These are phyloP conservation scores for Backusella parvicylindrica DNA, from an alignment of 192 early-diverging fungal species.

Conservation along the genomic window DNA sequence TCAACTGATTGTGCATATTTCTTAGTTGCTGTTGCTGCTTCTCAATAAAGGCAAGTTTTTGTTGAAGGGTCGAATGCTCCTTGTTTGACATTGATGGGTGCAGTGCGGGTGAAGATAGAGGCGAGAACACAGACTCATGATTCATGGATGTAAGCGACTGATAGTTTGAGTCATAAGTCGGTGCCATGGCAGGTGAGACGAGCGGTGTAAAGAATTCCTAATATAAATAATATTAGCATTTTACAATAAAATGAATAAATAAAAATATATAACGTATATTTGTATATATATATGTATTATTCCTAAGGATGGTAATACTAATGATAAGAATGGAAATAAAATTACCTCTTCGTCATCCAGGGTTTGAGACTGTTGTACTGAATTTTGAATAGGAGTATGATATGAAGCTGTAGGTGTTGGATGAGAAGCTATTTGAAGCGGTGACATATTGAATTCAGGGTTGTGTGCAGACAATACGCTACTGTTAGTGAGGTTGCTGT, in stretches of 20 bases:
- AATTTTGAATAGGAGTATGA: conserved; percentile 18
- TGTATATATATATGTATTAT: too few species aligned
- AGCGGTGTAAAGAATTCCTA: conserved; percentile 58
- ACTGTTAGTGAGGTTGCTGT: conserved; percentile 18
- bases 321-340: neutral
- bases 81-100: conserved; percentile 28
- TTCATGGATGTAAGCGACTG: conserved; percentile 10
- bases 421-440: conserved; percentile 25
- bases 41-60: conserved; percentile 32
- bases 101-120: conserved; percentile 64
- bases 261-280: neutral
- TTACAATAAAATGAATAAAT: neutral
- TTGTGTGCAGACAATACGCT: conserved; percentile 21
- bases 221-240: neutral
- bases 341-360: conserved; percentile 17
- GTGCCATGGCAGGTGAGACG: conserved; percentile 70
- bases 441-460: conserved; percentile 35
- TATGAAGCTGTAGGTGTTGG: conserved; percentile 7
- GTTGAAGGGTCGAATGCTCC: conserved; percentile 16
- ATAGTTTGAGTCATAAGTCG: conserved; percentile 37
- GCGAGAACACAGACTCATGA: conserved; percentile 47
- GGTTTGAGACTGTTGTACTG: neutral
- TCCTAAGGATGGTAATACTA: too few species aligned
- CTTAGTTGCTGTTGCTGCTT: conserved; percentile 35
- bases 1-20: neutral